phyloP scores from a whole-genome alignment of 2,329 filamentous ascomycete species.

The Cercospora sp. region DNA sequence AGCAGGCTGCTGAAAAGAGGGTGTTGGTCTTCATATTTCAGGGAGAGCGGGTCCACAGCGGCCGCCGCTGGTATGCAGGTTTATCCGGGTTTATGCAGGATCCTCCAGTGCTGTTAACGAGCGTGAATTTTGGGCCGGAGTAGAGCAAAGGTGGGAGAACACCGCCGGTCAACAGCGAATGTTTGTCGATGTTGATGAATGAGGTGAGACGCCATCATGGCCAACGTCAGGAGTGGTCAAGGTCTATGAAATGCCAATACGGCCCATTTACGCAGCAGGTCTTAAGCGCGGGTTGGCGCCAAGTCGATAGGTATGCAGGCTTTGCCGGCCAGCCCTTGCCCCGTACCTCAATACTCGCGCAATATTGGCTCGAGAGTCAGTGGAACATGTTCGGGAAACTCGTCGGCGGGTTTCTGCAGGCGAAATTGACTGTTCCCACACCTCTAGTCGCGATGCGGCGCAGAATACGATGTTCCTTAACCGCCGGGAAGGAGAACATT shows the following conservation, averaged over 20 bases:
- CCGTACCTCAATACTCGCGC: neutral
- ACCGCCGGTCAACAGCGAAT: neutral
- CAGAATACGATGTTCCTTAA: neutral
- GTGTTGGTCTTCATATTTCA: neutral
- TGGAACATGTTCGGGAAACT: neutral
- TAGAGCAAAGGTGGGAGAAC: neutral
- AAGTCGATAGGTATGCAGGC: neutral
- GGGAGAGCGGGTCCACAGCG: neutral
- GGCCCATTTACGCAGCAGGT: neutral
- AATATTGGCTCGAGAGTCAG: neutral
- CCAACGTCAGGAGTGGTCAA: neutral
- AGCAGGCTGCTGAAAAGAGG: conserved; percentile 5
- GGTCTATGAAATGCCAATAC: neutral
- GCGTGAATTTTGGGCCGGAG: neutral
- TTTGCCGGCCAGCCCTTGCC: neutral
- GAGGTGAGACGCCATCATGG: neutral
- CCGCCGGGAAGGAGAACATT: neutral
- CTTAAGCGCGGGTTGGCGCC: neutral
- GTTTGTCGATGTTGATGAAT: neutral
- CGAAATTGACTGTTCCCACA: neutral
- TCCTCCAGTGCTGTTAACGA: neutral
- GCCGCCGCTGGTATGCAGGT: neutral
- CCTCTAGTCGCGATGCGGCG: neutral
- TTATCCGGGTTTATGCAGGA: neutral
- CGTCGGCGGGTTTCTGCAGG: neutral